These are phyloP conservation scores for Fusarium irregulare DNA, from an alignment of 2,329 filamentous ascomycete species.

Conservation along the genomic window DNA sequence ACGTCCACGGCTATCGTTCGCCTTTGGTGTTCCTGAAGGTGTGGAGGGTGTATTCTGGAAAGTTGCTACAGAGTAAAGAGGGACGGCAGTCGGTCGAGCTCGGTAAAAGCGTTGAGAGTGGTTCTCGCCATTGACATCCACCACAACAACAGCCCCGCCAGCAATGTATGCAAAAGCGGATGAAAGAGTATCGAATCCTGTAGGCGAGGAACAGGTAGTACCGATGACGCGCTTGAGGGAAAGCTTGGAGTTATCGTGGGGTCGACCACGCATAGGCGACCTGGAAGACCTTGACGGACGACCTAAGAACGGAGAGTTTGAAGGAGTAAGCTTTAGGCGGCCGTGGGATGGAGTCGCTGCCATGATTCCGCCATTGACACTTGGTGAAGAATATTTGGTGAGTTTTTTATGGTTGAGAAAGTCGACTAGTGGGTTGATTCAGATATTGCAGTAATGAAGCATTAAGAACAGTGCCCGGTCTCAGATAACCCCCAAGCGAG, in stretches of 20 bases:
- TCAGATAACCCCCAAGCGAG: neutral
- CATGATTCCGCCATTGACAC: conserved; percentile 68
- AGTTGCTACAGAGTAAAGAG: conserved; percentile 68
- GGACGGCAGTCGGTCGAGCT: conserved; percentile 81
- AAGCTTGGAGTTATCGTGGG: conserved; percentile 69
- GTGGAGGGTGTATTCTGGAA: conserved; percentile 63
- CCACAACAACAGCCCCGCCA: conserved; percentile 91
- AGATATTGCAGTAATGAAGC: conserved; percentile 21
- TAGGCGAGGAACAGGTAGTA: conserved; percentile 85
- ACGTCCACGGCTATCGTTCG: conserved; percentile 72
- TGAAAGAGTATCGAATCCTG: conserved; percentile 84
- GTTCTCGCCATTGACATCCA: conserved; percentile 76
- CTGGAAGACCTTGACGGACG: conserved; percentile 70
- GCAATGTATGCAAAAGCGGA: conserved; percentile 90
- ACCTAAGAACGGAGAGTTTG: conserved; percentile 76
- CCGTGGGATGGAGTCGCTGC: conserved; percentile 67
- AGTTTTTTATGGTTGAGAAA: conserved; percentile 18
- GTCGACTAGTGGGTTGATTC: conserved; percentile 13
- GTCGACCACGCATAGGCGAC: conserved; percentile 68
- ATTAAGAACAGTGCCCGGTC: conserved; percentile 22
- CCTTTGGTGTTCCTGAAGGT: conserved; percentile 67
- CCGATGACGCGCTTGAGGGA: conserved; percentile 88
- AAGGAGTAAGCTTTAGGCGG: conserved; percentile 77
- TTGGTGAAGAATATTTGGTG: conserved; percentile 26
- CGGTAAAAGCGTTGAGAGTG: conserved; percentile 88